These are phyloP conservation scores for Thielaviopsis populi DNA, from an alignment of 2,329 filamentous ascomycete species.

Conservation along the genomic window DNA sequence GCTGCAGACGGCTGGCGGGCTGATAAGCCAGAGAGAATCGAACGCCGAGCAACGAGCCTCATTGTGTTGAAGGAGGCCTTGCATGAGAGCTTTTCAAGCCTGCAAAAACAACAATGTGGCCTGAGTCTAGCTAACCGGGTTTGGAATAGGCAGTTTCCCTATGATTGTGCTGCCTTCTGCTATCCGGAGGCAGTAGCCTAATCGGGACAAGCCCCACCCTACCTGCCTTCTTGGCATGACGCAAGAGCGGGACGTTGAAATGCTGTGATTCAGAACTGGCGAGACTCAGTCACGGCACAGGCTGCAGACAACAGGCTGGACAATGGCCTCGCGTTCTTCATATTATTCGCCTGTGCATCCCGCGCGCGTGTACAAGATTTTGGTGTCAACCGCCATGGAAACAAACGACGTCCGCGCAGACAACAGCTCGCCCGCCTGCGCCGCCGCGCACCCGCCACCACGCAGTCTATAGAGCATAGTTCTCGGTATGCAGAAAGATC, in stretches of 20 bases:
- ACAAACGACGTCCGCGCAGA: not conserved
- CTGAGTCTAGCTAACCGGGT: not conserved
- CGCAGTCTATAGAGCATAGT: slow-evolving; percentile 59
- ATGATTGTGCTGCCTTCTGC: not conserved
- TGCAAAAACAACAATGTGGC: not conserved
- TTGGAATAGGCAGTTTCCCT: not conserved
- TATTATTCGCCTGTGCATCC: no score
- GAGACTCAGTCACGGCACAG: not conserved
- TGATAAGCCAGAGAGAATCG: not conserved
- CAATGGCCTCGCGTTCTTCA: no score
- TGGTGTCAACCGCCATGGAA: not conserved
- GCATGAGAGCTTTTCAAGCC: not conserved
- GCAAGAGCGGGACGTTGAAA: not conserved
- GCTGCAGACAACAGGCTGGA: no score
- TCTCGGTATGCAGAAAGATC: slow-evolving; percentile 88
- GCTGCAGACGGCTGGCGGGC: not conserved
- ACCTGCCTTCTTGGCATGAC: not conserved
- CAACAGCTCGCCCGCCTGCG: not conserved
- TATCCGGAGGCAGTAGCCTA: not conserved
- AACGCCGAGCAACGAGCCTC: not conserved
- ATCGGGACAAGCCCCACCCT: not conserved
- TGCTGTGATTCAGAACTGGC: not conserved
- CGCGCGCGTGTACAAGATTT: not conserved
- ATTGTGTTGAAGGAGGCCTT: not conserved
- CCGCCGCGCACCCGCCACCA: not conserved